Percentiles rank a stretch among this genome's conserved stretches.
Evolutionary conservation across 2,329 filamentous ascomycete genomes (phyloP).

Genomic region (Colletotrichum acutatum): DNA sequence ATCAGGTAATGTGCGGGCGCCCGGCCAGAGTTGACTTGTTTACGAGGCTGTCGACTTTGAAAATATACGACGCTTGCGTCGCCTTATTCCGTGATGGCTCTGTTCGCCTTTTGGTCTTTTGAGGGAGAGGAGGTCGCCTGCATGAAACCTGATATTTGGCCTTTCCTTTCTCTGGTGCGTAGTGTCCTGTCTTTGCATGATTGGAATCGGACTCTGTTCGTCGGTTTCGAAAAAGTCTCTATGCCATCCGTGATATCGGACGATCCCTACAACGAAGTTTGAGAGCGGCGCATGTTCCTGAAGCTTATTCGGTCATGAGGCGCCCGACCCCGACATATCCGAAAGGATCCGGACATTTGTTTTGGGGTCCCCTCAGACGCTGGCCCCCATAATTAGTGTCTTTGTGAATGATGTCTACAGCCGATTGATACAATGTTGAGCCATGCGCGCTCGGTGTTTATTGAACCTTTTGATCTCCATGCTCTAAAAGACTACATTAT

Average conservation of each 20-base stretch:
- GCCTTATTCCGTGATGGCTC: not conserved
- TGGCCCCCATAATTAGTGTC: not conserved
- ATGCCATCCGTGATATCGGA: constrained; percentile 4
- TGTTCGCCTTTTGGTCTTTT: not conserved
- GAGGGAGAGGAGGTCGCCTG: not conserved
- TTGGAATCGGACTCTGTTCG: not conserved
- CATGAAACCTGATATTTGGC: constrained; percentile 16
- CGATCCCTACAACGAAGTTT: not conserved
- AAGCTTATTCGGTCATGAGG: not conserved
- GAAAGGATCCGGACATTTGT: constrained; percentile 8
- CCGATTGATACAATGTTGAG: not conserved
- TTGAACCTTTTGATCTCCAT: not conserved
- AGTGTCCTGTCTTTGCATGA: not conserved
- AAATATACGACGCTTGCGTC: constrained; percentile 3
- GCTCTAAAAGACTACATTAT: not conserved
- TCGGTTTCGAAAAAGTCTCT: not conserved
- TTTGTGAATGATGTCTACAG: not conserved
- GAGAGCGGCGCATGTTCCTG: not conserved
- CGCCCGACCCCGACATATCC: constrained; percentile 10
- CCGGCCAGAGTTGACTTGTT: not conserved
- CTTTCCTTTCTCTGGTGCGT: not conserved
- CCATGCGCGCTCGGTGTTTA: not conserved
- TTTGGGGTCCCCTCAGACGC: not conserved
- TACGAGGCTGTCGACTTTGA: not conserved
- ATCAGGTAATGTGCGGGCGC: not conserved